phyloP scores from a whole-genome alignment of 345 rosid species.

The Geranium rotundifolium region DNA sequence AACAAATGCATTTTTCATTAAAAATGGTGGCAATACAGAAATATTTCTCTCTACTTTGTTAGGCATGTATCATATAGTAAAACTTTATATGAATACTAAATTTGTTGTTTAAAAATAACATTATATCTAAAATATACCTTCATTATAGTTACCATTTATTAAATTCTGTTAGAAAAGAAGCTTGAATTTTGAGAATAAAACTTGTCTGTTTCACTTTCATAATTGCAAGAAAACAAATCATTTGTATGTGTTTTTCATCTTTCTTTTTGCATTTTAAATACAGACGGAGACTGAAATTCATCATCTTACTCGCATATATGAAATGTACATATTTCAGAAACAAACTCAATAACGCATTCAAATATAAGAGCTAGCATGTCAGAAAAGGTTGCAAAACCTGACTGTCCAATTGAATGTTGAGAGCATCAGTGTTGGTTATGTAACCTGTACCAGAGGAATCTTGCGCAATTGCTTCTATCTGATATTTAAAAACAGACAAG shows the following conservation, averaged over 20 bases:
- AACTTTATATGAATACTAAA: not conserved
- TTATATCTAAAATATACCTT: not conserved
- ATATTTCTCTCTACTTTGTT: not conserved
- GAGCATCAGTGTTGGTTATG: constrained; percentile 58
- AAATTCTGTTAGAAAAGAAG: not conserved
- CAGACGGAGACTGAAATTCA: not conserved
- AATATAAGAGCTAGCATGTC: not conserved
- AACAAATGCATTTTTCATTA: not conserved
- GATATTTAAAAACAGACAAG: constrained; percentile 9
- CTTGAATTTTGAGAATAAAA: not conserved
- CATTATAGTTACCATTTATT: not conserved
- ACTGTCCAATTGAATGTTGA: constrained; percentile 56
- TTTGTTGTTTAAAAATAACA: not conserved
- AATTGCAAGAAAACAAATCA: not conserved
- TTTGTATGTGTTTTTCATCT: not conserved
- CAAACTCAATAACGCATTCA: not conserved
- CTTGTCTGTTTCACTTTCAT: not conserved
- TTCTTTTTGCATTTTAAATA: not conserved
- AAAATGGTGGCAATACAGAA: not conserved
- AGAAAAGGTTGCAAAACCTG: constrained; percentile 39
- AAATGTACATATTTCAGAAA: not conserved
- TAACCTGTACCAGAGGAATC: constrained; percentile 57
- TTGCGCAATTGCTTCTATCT: constrained; percentile 80
- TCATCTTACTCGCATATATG: not conserved
- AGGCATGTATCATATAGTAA: not conserved